Evolutionary conservation across 345 rosid genomes (phyloP).

Genomic region (Brassica incana): DNA sequence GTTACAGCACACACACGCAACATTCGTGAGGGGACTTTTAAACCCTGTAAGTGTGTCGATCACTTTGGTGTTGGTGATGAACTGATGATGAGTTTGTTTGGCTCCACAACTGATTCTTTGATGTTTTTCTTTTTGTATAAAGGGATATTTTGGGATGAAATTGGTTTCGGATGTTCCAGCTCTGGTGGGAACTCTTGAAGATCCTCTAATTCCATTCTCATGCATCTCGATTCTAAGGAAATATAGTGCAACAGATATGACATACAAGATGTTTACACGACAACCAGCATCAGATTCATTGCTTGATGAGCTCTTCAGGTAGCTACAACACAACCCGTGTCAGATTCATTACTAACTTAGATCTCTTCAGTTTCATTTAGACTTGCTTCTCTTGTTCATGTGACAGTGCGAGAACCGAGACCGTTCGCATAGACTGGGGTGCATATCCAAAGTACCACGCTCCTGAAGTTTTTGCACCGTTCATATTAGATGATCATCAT

Average conservation of each 20-base stretch:
- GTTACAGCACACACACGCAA: conserved; percentile 89
- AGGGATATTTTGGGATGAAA: conserved; percentile 79
- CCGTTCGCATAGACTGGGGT: conserved; percentile 80
- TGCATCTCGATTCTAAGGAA: conserved; percentile 72
- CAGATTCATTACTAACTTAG: conserved; percentile 5
- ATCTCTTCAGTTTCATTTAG: background rate
- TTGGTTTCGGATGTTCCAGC: conserved; percentile 62
- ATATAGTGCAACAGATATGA: conserved; percentile 52
- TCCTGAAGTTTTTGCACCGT: conserved; percentile 85
- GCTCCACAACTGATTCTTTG: conserved; percentile 1
- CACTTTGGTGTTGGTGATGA: background rate
- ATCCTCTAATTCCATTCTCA: conserved; percentile 74
- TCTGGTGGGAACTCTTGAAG: conserved; percentile 83
- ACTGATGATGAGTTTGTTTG: conserved; percentile 5
- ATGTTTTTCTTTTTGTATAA: conserved; percentile 25
- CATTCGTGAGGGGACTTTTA: conserved; percentile 83
- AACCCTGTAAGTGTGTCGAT: conserved; percentile 63
- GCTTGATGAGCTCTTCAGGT: conserved; percentile 86
- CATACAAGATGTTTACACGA: conserved; percentile 82
- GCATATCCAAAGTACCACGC: conserved; percentile 90
- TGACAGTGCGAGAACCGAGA: conserved; percentile 61
- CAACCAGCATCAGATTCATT: conserved; percentile 57
- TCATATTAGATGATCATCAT: conserved; percentile 70
- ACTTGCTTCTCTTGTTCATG: background rate
- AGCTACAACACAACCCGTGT: conserved; percentile 2